A percentile compares a stretch with the other conserved stretches of the same genome.
These are phyloP conservation scores for Meira miltonrushii DNA, from an alignment of 1,284 basidiomycete genomes.

Conservation along the genomic window DNA sequence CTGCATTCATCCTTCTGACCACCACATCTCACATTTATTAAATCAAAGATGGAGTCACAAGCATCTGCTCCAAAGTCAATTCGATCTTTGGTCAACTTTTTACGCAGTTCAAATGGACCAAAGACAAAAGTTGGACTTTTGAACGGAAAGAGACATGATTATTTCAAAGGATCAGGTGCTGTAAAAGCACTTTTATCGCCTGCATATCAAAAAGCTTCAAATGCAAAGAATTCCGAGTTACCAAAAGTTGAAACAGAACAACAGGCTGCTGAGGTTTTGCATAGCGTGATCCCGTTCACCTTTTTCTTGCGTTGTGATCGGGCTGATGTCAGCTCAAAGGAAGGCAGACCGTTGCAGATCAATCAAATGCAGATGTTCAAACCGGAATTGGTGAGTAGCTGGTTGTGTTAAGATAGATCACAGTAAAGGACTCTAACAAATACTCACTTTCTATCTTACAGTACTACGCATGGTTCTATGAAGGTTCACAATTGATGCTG, in stretches of 20 bases:
- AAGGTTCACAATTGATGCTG: slow-evolving; percentile 85
- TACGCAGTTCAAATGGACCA: slow-evolving; percentile 62
- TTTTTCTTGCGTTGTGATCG: slow-evolving; percentile 52
- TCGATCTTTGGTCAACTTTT: slow-evolving; percentile 43
- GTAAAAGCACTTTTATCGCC: slow-evolving; percentile 86
- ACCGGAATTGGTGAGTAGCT: slow-evolving; percentile 28
- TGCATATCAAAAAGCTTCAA: slow-evolving; percentile 79
- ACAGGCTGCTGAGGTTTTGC: slow-evolving; percentile 69
- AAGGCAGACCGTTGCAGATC: slow-evolving; percentile 57
- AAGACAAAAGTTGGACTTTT: slow-evolving; percentile 84
- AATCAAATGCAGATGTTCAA: slow-evolving; percentile 68
- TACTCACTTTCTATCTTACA: slow-evolving; percentile 1
- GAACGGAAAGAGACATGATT: slow-evolving; percentile 91
- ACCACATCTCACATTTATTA: too few species aligned
- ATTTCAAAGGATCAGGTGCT: slow-evolving; percentile 74
- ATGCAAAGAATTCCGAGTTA: slow-evolving; percentile 54
- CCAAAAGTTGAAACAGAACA: slow-evolving; percentile 64
- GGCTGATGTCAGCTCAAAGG: slow-evolving; percentile 65
- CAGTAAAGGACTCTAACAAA: not conserved
- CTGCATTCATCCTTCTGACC: too few species aligned
- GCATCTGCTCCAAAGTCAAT: slow-evolving; percentile 35
- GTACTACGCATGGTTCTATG: slow-evolving; percentile 89
- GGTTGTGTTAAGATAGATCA: not conserved
- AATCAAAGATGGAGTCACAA: slow-evolving; percentile 37
- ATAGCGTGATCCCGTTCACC: slow-evolving; percentile 66